Base-by-base conservation (phyloP, 148 eudicot species). In the Fagopyrum homotropicum region DNA sequence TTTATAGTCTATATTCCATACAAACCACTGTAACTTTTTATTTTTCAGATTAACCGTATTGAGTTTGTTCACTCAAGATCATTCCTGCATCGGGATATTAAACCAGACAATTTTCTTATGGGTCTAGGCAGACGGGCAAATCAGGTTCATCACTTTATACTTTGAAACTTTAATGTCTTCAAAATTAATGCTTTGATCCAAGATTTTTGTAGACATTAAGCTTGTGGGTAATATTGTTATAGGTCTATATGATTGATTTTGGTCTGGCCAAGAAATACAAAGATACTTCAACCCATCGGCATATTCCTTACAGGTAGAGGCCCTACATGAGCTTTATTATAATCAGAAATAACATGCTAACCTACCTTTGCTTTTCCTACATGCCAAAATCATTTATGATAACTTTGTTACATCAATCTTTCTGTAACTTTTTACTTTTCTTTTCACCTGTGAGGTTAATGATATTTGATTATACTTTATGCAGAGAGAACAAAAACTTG, bases 51-150 rank as follows among this genome's bases (percentile, higher is more conserved):
- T 75, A 93, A 93, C 72, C 91, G 98, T 14, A 80, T 93, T 56
- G 98, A 93, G 83, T 93, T 88, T 85, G 85, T 91, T 46, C 98
- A 93, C 81, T 85, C 90, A 50, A 93, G 88, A 79, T 91, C 95
- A 59, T 93, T 93, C 82, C 81, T 91, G 70, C 98, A 93, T 75
- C 92, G 98, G 45, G 98, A 93, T 83, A 91, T 93, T 74, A 93
- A 93, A 84, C 98, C 98, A 15, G 98, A 93, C 83, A 93, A 93
- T 82, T 93, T 93, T 77, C 94, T 93, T 45, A 93, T 93, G 98
- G 98, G 98, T 50, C 82, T 93, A 82, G 97, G 93, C 73, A 84
- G 91, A 79, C 94, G 98, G 82, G 98, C 98, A 56, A 93, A 87
- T 82, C 98, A 93, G 98, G 98, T 93, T 70, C 72, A 7, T 44